phyloP scores from a whole-genome alignment of 768 basidiomycete genomes.

The Podaxis rugospora region DNA sequence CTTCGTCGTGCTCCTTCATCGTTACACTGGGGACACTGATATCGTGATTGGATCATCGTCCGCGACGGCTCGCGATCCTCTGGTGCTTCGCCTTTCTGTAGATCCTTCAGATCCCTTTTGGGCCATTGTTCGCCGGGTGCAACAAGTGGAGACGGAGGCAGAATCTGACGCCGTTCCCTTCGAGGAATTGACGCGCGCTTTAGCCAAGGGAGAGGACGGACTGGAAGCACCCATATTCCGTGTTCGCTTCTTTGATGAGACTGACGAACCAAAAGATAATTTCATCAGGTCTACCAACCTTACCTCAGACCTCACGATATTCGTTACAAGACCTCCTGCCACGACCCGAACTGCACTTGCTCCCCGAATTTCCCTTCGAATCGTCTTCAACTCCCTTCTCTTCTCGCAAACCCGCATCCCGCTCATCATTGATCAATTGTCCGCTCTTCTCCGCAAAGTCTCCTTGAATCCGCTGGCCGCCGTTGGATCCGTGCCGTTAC shows the following conservation, averaged over 20 bases:
- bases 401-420: slow-evolving; percentile 79
- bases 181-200: slow-evolving; percentile 64
- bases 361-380: slow-evolving; percentile 71
- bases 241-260: slow-evolving; percentile 96
- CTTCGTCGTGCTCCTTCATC: slow-evolving; percentile 85
- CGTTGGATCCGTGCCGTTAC: slow-evolving; percentile 76
- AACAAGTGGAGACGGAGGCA: slow-evolving; percentile 79
- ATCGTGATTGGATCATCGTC: slow-evolving; percentile 89
- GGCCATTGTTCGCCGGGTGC: slow-evolving; percentile 81
- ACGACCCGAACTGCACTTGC: slow-evolving; percentile 68
- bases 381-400: slow-evolving; percentile 92
- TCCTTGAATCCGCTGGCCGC: slow-evolving; percentile 62
- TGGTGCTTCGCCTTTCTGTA: slow-evolving; percentile 79
- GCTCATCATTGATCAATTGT: slow-evolving; percentile 82
- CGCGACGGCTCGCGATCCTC: slow-evolving; percentile 65
- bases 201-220: slow-evolving; percentile 61
- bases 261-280: slow-evolving; percentile 63
- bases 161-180: slow-evolving; percentile 80
- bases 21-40: slow-evolving; percentile 95
- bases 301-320: slow-evolving; percentile 91
- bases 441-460: slow-evolving; percentile 68
- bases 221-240: slow-evolving; percentile 74
- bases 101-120: slow-evolving; percentile 87
- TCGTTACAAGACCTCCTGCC: slow-evolving; percentile 69
- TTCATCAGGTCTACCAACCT: slow-evolving; percentile 78